These are phyloP conservation scores for Bacterosira constricta DNA, from an alignment of 108 stramenopile genomes.

Conservation along the genomic window DNA sequence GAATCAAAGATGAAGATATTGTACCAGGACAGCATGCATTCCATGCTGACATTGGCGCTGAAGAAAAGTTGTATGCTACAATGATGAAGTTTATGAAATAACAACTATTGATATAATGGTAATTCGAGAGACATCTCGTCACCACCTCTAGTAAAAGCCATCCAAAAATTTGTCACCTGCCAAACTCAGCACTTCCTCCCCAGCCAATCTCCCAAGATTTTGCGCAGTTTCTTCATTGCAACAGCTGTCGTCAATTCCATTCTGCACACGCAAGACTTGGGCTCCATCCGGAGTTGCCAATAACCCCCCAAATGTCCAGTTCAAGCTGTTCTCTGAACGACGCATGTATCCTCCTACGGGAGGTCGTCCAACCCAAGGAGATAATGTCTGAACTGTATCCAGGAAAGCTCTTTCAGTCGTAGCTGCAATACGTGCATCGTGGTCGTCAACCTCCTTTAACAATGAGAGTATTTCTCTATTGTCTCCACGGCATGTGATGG, in stretches of 20 bases:
- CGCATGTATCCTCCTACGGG: conserved; percentile 18
- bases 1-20: conserved; percentile 66
- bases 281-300: conserved; percentile 30
- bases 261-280: not conserved
- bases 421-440: conserved; percentile 16
- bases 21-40: conserved; percentile 78
- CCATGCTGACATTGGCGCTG: conserved; percentile 53
- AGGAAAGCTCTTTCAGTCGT: conserved; percentile 24
- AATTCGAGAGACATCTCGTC: not conserved
- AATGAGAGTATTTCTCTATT: conserved; percentile 4
- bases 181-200: not conserved
- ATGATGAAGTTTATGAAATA: conserved; percentile 40
- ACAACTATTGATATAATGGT: not conserved
- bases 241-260: not conserved
- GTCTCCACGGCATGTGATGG: conserved; percentile 9
- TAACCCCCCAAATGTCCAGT: conserved; percentile 15
- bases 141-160: conserved; percentile 1
- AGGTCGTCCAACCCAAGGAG: conserved; percentile 22
- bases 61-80: conserved; percentile 61
- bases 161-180: conserved; percentile 22
- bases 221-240: too few relatives aligned
- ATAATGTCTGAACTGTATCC: conserved; percentile 6
- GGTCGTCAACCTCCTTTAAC: conserved; percentile 2
- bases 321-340: not conserved
- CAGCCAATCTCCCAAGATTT: conserved; percentile 5